A percentile compares a stretch with the other conserved stretches of the same genome.
These are phyloP conservation scores for Scolecobasidium constrictum DNA, from an alignment of 2,329 filamentous ascomycete genomes.

Conservation along the genomic window DNA sequence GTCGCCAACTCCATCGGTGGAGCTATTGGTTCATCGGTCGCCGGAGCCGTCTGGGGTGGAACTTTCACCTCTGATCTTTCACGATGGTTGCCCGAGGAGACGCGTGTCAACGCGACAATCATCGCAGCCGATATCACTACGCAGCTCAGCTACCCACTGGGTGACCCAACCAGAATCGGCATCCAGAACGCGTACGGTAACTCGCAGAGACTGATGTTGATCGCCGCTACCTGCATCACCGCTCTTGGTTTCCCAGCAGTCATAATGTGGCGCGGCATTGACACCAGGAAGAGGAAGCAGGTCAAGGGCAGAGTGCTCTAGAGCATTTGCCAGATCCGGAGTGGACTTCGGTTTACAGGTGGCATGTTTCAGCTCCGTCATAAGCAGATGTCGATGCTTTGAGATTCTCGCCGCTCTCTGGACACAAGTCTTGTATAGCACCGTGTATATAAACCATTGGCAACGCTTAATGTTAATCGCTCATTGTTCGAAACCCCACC, in stretches of 20 bases:
- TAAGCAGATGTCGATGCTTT: too few relatives aligned
- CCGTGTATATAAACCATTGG: too few relatives aligned
- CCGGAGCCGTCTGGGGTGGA: constrained; percentile 22
- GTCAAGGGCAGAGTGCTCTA: constrained; percentile 11
- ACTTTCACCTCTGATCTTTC: constrained; percentile 13
- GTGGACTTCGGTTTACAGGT: too few relatives aligned
- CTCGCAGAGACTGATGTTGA: constrained; percentile 8
- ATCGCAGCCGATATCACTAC: constrained; percentile 5
- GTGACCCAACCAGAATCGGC: constrained; percentile 2
- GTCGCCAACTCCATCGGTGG: constrained; percentile 18
- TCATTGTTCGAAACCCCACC: too few relatives aligned
- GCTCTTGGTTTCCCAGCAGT: neutral
- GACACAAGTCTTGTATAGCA: too few relatives aligned
- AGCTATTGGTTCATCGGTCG: constrained; percentile 20
- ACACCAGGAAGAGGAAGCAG: constrained; percentile 12
- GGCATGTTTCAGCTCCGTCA: too few relatives aligned
- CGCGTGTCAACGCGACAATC: neutral
- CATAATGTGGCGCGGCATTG: constrained; percentile 6
- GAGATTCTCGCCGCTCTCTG: too few relatives aligned
- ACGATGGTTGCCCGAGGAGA: neutral
- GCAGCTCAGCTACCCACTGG: constrained; percentile 8
- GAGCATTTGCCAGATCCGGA: too few relatives aligned
- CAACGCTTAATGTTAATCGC: too few relatives aligned
- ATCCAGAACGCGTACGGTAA: constrained; percentile 7
- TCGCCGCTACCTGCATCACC: constrained; percentile 3